Conservation (phyloP, 306 rosid species). For the Albizia julibrissin region DNA sequence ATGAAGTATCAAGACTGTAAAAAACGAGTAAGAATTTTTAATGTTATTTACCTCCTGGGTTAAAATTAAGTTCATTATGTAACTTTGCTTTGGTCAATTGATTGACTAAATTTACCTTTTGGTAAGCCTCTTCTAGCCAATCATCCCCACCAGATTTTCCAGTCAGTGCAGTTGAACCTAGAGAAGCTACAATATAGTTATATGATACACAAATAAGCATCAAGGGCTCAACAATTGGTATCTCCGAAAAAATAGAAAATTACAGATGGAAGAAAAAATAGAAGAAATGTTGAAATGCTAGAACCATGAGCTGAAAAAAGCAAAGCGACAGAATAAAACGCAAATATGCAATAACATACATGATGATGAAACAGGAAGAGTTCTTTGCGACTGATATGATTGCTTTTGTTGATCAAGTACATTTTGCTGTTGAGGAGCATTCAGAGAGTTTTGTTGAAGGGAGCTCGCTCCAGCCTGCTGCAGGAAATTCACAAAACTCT, state of each 20-base stretch:
- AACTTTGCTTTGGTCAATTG: background rate
- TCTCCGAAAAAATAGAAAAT: background rate
- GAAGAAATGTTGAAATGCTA: background rate
- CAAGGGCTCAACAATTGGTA: conserved; percentile 12
- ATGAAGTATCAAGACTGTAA: conserved; percentile 4
- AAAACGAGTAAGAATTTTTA: background rate
- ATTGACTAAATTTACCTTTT: conserved; percentile 58
- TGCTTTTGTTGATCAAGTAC: conserved; percentile 80
- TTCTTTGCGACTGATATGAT: conserved; percentile 75
- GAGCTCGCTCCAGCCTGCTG: conserved; percentile 60
- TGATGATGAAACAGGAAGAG: conserved; percentile 74
- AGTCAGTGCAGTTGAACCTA: conserved; percentile 74
- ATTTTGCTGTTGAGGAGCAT: conserved; percentile 67
- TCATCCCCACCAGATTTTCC: conserved; percentile 72
- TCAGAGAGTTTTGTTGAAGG: conserved; percentile 68
- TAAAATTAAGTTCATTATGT: background rate
- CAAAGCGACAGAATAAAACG: background rate
- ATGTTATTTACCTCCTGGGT: conserved; percentile 2
- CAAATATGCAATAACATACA: conserved; percentile 51
- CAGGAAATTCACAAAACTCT: conserved; percentile 46
- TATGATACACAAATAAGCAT: conserved; percentile 23
- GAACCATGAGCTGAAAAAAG: too few relatives aligned
- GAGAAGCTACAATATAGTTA: conserved; percentile 55
- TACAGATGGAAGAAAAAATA: background rate
- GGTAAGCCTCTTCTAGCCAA: conserved; percentile 82